Base-by-base conservation (phyloP, 1,284 basidiomycete species). In the Tilletia setariae region DNA sequence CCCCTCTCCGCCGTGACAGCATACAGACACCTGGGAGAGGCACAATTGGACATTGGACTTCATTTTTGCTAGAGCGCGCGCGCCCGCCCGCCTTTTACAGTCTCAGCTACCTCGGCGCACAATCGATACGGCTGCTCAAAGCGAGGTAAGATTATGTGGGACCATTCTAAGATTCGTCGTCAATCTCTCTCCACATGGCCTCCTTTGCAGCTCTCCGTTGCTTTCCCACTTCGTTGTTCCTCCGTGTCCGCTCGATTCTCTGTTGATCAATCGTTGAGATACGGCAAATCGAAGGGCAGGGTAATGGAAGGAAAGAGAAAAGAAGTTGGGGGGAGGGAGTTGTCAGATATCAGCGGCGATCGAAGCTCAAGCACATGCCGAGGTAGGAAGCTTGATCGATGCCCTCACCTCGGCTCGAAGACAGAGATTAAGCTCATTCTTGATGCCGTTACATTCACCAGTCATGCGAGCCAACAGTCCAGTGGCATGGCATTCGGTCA, bases 361-460 rank as follows among this genome's bases (percentile, higher is more conserved):
- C n/a, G n/a, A n/a, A n/a, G n/a, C n/a, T n/a, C n/a, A n/a, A n/a
- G n/a, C n/a, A n/a, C n/a, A 23, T 21, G 51, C 21, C 21, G 21
- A 64, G 21, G n/a, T n/a, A 21, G 32, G 25, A 43, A 43, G 64
- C 30, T 28, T 15, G 9, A 3, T 1, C n/a, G 25, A 51, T n/a
- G 19, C 16, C 47, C 76, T 72, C 23, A 77, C 76, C 69, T 77
- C 76, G 51, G 67, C 66, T 11, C 76, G 68, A 0, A 77, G 70
- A 65, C 76, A 77, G 66, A 71, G 71, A 63, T 76, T 77, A 64
- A 77, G 72, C 15, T 76, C 74, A 44, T 70, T 64, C 66, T 77
- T 77, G 65, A 77, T 72, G 42, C 68, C 74, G 56, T 77, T 77
- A 63, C 76, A 77, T 32, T 70, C 72, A 19, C 76, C 76, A 1